Evolutionary conservation across 2,329 filamentous ascomycete genomes (phyloP), one percentile per base, ranked within the genome.

Genomic region (Fusarium sp.): DNA sequence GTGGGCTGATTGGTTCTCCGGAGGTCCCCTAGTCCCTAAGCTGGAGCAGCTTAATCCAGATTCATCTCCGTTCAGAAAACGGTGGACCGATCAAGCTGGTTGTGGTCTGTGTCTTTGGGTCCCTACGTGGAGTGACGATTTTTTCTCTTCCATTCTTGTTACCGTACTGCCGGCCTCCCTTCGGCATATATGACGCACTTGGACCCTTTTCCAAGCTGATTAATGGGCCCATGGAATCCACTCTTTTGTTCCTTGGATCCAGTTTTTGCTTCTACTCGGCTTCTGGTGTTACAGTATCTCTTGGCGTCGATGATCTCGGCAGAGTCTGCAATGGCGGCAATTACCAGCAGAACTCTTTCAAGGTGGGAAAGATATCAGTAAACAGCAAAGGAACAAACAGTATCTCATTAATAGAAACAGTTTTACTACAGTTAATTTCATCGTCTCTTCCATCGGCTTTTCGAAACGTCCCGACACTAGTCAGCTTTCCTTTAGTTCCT

Each of bases 21-120:
- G 58, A 42, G 52, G 16, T 1, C 42, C 26, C 57, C 60, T 62
- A 42, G 60, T 11, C 16, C 8, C 30, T 11, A 30, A 30, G 30
- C 30, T 30, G 30, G 30, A 30, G 7, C 18, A 62, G 30, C 60
- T 62, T 47, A 40, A 56, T 64, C 56, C 66, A 62, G 61, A 69
- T 69, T 65, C 61, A 69, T 69, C 65, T 69, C 52, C 66, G 52
- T 57, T 54, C 37, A 36, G 62, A 45, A 68, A 68, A 68, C 62
- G 62, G 62, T 65, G 61, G 62, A 64, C 28, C 59, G 60, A 64
- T 63, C 26, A 46, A 37, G 44, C 37, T 50, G 11, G 45, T 18
- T 41, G 51, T 40, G 30, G 30, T 30, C 30, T 30, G 30, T 30
- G 30, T 30, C 30, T 30, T 11, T 30, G 23, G 23, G 23, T 23